Evolutionary conservation across 768 basidiomycete species (phyloP), one percentile per base, ranked within the genome.

Genomic region (Clitopilus passeckerianus): DNA sequence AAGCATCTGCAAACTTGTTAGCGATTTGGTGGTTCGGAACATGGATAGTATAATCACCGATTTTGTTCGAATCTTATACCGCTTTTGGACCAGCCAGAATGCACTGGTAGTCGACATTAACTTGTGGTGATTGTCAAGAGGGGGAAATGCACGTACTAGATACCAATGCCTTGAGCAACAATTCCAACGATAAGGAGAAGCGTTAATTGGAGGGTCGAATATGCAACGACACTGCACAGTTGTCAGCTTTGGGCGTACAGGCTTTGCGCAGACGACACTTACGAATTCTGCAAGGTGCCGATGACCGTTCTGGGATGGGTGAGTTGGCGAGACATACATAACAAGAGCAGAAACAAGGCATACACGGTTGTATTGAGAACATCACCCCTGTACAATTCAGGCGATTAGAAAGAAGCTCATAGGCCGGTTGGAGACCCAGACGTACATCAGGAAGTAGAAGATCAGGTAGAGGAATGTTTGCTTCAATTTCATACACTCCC

Each of bases 351-450:
- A 20, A 57, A 43, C n/a, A 9, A 9, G 30, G 65, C 80, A 35
- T 71, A 89, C 88, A 89, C 85, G 37, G 86, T 85, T 0, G 89
- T 90, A 66, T 90, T 90, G 41, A 90, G 70, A 1, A 89, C 86
- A 67, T 90, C 88, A 27, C 87, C 87, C 86, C 86, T 89, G 58
- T n/a, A 46, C 6, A 34, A 54, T 33, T 37, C 22, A 56, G 24
- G 33, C n/a, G 18, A 35, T 53, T 5, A 14, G 6, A 50, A 27
- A 43, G 30, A 44, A 22, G 34, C 34, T 37, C 34, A 44, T 54
- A 37, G 22, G 27, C 24, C 55, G 20, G 3, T 12, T 30, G 57
- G 54, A 34, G 24, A 53, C 12, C 1, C 4, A 18, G 1, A 74
- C 85, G 57, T 64, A 86, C 86, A 91, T 89, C 24, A 90, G 75